Evolutionary conservation across 495 filamentous ascomycete species (phyloP).

Genomic region (Penicillium simplicissimum): DNA sequence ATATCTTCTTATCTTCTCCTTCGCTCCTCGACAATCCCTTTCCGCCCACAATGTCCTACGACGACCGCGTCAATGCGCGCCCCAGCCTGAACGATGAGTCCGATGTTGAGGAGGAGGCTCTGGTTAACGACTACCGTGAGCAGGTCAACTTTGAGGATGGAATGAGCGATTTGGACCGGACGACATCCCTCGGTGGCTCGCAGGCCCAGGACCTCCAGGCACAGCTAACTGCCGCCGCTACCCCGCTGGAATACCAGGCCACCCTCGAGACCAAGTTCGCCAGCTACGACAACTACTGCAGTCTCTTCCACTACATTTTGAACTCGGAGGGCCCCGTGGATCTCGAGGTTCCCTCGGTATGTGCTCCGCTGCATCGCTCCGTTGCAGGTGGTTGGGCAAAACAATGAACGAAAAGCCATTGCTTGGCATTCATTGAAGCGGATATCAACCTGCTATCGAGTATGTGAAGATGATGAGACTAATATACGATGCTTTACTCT

Average conservation of each 20-base stretch:
- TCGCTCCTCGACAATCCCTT: constrained; percentile 19
- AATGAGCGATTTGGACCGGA: constrained; percentile 73
- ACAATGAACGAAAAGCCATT: constrained; percentile 17
- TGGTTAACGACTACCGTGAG: constrained; percentile 91
- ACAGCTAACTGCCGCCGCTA: constrained; percentile 83
- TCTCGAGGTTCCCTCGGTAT: constrained; percentile 90
- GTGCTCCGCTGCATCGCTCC: constrained; percentile 31
- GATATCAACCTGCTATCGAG: background rate
- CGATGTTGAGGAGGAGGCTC: constrained; percentile 90
- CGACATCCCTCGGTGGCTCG: constrained; percentile 51
- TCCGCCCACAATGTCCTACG: constrained; percentile 48
- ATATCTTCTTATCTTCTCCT: constrained; percentile 6
- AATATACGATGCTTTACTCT: constrained; percentile 22
- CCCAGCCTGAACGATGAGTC: constrained; percentile 72
- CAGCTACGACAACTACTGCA: constrained; percentile 99
- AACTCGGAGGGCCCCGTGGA: constrained; percentile 98
- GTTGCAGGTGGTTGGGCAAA: constrained; percentile 8
- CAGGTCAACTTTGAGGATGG: constrained; percentile 89
- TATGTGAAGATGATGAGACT: constrained; percentile 3
- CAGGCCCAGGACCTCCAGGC: constrained; percentile 82
- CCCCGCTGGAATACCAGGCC: constrained; percentile 92
- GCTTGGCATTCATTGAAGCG: constrained; percentile 18
- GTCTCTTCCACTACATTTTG: constrained; percentile 96
- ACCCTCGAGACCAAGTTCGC: constrained; percentile 92
- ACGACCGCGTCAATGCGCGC: constrained; percentile 52